Evolutionary conservation across 768 basidiomycete species (phyloP), one percentile per base, ranked within the genome.

Genomic region (Suillus plorans): DNA sequence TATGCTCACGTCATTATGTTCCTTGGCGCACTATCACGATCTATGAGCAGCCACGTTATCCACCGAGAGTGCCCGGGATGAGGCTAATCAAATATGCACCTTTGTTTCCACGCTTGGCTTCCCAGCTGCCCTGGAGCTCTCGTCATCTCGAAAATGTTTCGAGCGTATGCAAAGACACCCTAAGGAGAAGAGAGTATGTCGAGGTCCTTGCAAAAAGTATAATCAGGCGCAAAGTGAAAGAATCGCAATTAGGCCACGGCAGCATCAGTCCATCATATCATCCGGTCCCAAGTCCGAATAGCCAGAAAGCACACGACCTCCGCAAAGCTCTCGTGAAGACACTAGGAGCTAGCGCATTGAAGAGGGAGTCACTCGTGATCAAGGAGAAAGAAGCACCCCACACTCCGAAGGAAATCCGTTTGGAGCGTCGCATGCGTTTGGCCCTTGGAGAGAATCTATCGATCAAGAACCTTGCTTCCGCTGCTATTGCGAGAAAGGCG

Each of bases 131-230:
- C 56, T 37, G 34, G 16, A 31, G 42, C 5, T 5, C 18, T 8
- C 18, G n/a, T 18, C n/a, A 50, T 37, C n/a, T 61, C 12, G n/a
- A 44, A 10, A 42, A 20, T 31, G 16, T 20, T 20, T 34, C 41
- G 13, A 62, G 42, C n/a, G 36, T 6, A 1, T 63, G 62, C 20
- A 63, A 56, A 57, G 60, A 25, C 4, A n/a, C 56, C 6, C 59
- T 61, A 0, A 53, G 73, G 42, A 71, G 64, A 45, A 66, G 34
- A 36, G 53, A 64, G 63, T 74, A 10, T n/a, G 67, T 73, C 0
- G 53, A 71, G 5, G 16, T 73, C 34, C 67, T 73, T 34, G 62
- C 67, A 10, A 70, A 73, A 2, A 68, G 73, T 31, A 60, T 68
- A 1, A 5, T 66, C 31, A 68, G 73, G 7, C 72, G 72, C 44